These are phyloP conservation scores for Aeschynomene evenia DNA, from an alignment of 306 rosid genomes.

Conservation along the genomic window DNA sequence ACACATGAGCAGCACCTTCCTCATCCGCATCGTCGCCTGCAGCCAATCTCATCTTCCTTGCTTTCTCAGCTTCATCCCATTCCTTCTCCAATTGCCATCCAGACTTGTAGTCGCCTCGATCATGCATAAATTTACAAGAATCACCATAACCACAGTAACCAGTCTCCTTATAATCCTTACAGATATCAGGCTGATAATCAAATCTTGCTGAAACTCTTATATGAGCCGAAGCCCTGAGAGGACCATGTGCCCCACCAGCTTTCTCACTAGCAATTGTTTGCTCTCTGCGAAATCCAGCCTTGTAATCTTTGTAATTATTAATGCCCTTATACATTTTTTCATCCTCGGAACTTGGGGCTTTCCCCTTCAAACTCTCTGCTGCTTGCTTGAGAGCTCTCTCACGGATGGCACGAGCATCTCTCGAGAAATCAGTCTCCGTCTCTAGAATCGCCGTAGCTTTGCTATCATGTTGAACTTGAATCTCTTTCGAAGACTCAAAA, in stretches of 20 bases:
- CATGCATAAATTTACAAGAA: conserved; percentile 88
- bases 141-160: conserved; percentile 88
- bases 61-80: conserved; percentile 90
- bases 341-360: conserved; percentile 38
- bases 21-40: conserved; percentile 48
- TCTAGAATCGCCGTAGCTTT: conserved; percentile 82
- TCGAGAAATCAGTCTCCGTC: conserved; percentile 77
- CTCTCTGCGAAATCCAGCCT: conserved; percentile 86
- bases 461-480: conserved; percentile 78
- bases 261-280: conserved; percentile 78
- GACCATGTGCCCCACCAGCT: conserved; percentile 90
- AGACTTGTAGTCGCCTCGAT: conserved; percentile 91
- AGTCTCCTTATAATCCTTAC: conserved; percentile 89
- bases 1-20: conserved; percentile 36
- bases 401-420: conserved; percentile 73
- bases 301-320: conserved; percentile 65
- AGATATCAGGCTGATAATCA: conserved; percentile 91
- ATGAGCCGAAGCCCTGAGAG: conserved; percentile 89
- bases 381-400: conserved; percentile 79
- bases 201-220: conserved; percentile 78
- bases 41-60: conserved; percentile 73
- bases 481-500: conserved; percentile 68
- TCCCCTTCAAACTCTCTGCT: conserved; percentile 59
- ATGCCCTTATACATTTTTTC: conserved; percentile 68
- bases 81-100: conserved; percentile 96